A percentile compares a stretch with the other conserved stretches of the same genome.
Conservation (phyloP, 2,329 filamentous ascomycete species). For the Fusarium multiceps region DNA sequence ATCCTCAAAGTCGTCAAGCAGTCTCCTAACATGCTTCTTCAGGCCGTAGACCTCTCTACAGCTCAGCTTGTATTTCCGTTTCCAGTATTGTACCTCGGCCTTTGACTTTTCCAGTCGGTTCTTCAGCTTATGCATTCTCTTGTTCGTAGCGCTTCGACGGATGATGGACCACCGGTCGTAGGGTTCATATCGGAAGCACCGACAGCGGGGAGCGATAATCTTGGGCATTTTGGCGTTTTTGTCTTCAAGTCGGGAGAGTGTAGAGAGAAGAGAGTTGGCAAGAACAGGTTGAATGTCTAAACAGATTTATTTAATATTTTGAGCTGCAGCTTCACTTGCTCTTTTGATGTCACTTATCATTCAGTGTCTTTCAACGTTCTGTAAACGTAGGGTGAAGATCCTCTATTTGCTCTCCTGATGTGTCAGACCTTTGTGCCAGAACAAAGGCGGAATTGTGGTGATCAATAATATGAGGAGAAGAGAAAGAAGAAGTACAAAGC, state of each 20-base stretch:
- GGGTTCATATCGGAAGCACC: background rate
- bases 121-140: background rate
- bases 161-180: background rate
- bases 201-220: background rate
- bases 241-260: background rate
- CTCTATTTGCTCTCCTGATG: accelerated
- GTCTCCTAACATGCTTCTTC: background rate
- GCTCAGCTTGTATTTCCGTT: background rate
- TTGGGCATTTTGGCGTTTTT: background rate
- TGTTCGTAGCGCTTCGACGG: background rate
- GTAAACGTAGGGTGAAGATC: accelerated
- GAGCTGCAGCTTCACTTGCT: background rate
- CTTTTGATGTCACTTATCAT: background rate
- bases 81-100: background rate
- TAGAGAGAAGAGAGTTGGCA: background rate
- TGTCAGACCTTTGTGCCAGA: background rate
- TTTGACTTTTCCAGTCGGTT: background rate
- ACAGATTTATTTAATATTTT: background rate
- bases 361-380: background rate
- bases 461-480: too few species aligned
- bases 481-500: too few species aligned
- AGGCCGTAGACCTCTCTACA: background rate
- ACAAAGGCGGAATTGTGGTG: background rate
- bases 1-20: background rate
- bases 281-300: background rate